A percentile compares a stretch with the other conserved stretches of the same genome.
phyloP scores from a whole-genome alignment of 805 yeast species.

The Sugiyamaella chiloensis region DNA sequence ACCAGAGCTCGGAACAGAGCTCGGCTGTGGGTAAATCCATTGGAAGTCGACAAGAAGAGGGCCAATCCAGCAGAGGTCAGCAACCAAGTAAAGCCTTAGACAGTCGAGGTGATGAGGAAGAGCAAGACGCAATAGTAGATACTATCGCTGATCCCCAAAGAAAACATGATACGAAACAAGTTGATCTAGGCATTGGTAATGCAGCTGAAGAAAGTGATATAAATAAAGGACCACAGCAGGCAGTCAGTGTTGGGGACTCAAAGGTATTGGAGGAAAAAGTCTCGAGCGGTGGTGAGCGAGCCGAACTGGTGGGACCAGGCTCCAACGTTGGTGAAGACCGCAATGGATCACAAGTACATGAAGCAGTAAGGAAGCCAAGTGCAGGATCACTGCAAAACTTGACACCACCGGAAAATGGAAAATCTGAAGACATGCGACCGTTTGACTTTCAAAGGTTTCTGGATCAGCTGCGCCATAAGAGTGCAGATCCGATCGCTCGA shows the following conservation, averaged over 20 bases:
- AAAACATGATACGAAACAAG: neutral
- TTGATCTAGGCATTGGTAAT: neutral
- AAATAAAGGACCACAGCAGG: neutral
- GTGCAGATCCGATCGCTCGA: conserved; percentile 85
- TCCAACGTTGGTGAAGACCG: neutral
- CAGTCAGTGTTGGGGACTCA: neutral
- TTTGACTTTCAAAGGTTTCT: conserved; percentile 86
- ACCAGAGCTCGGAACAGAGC: too few species aligned
- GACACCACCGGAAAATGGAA: neutral
- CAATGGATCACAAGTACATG: neutral
- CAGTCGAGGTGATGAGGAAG: neutral
- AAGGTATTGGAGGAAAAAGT: neutral
- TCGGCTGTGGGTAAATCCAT: too few species aligned
- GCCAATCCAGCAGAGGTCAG: neutral
- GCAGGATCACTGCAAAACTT: too few species aligned
- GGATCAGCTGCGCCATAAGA: conserved; percentile 61
- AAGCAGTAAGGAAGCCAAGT: neutral
- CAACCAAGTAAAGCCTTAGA: neutral
- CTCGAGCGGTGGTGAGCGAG: neutral
- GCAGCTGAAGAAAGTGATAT: neutral
- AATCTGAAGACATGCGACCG: conserved; percentile 25
- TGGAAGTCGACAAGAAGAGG: too few species aligned
- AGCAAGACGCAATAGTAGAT: neutral
- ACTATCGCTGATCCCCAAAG: neutral
- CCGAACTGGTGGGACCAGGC: neutral